Evolutionary conservation across 2,329 filamentous ascomycete genomes (phyloP).

Genomic region (Clarireedia hainanense): DNA sequence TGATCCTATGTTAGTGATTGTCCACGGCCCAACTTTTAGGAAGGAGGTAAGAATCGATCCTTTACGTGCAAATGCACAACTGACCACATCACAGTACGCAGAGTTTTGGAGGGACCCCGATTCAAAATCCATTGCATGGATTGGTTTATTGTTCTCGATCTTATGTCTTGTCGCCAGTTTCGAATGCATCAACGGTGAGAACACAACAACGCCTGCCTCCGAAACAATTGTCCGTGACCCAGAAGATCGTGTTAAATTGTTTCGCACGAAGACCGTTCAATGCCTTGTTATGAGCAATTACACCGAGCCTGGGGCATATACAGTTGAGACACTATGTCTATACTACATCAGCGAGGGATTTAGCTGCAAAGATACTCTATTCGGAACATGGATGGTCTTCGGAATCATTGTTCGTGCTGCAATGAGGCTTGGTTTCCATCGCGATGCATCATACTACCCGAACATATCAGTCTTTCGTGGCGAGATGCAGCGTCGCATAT

Average conservation of each 20-base stretch:
- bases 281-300: slow-evolving; percentile 46
- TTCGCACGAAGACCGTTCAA: slow-evolving; percentile 42
- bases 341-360: slow-evolving; percentile 46
- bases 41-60: slow-evolving; percentile 30
- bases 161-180: slow-evolving; percentile 8
- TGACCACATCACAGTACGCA: slow-evolving; percentile 20
- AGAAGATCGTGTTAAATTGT: slow-evolving; percentile 38
- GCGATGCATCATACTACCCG: slow-evolving; percentile 42
- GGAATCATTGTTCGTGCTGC: slow-evolving; percentile 45
- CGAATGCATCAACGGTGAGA: slow-evolving; percentile 3
- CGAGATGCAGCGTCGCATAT: slow-evolving; percentile 55
- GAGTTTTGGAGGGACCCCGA: slow-evolving; percentile 26
- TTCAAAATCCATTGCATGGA: slow-evolving; percentile 38
- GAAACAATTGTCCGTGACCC: slow-evolving; percentile 35
- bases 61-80: not conserved
- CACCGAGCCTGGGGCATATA: slow-evolving; percentile 39
- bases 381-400: slow-evolving; percentile 46
- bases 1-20: slow-evolving; percentile 6
- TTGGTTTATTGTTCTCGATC: slow-evolving; percentile 39
- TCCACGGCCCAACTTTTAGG: slow-evolving; percentile 45
- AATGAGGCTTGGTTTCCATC: slow-evolving; percentile 50
- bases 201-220: slow-evolving; percentile 31
- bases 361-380: slow-evolving; percentile 41
- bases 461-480: slow-evolving; percentile 44
- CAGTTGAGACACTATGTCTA: slow-evolving; percentile 43